Evolutionary conservation across 1,139 yeast species (phyloP).

Genomic region (Geotrichum klebahnii): DNA sequence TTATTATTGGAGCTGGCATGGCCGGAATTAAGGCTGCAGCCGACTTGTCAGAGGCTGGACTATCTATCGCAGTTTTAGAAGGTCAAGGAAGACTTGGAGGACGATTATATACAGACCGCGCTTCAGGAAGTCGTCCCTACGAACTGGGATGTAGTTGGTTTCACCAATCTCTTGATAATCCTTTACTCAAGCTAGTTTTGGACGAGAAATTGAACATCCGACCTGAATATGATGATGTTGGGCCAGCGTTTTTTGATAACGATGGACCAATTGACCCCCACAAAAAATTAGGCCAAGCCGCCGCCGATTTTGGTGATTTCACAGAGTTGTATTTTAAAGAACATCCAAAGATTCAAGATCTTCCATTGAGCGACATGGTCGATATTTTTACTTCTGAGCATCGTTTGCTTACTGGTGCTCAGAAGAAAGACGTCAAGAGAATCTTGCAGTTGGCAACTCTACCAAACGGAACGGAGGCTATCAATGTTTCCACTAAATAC

Average conservation of each 20-base stretch:
- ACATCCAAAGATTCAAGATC: slow-evolving; percentile 37
- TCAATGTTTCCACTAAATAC: slow-evolving; percentile 26
- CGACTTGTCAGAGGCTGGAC: slow-evolving; percentile 46
- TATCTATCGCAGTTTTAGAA: slow-evolving; percentile 50
- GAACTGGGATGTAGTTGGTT: slow-evolving; percentile 91
- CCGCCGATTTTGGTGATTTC: slow-evolving; percentile 57
- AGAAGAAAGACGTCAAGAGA: slow-evolving; percentile 48
- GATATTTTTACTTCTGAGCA: slow-evolving; percentile 47
- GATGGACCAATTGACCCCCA: slow-evolving; percentile 37
- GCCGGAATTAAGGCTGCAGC: slow-evolving; percentile 78
- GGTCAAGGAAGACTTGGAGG: slow-evolving; percentile 62
- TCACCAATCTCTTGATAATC: slow-evolving; percentile 71
- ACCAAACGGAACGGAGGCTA: slow-evolving; percentile 66
- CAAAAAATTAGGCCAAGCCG: slow-evolving; percentile 46
- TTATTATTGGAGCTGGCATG: slow-evolving; percentile 77
- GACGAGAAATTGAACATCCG: slow-evolving; percentile 30
- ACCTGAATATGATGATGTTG: slow-evolving; percentile 47
- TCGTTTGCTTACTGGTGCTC: slow-evolving; percentile 44
- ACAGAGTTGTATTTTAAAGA: slow-evolving; percentile 41
- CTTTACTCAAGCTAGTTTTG: slow-evolving; percentile 40
- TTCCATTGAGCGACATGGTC: slow-evolving; percentile 51
- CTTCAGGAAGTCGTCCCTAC: slow-evolving; percentile 30
- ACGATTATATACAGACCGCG: slow-evolving; percentile 32
- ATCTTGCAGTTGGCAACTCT: slow-evolving; percentile 56
- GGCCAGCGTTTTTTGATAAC: slow-evolving; percentile 36